Base-by-base conservation (phyloP, 768 basidiomycete species). In the Tephrocybe sp. region DNA sequence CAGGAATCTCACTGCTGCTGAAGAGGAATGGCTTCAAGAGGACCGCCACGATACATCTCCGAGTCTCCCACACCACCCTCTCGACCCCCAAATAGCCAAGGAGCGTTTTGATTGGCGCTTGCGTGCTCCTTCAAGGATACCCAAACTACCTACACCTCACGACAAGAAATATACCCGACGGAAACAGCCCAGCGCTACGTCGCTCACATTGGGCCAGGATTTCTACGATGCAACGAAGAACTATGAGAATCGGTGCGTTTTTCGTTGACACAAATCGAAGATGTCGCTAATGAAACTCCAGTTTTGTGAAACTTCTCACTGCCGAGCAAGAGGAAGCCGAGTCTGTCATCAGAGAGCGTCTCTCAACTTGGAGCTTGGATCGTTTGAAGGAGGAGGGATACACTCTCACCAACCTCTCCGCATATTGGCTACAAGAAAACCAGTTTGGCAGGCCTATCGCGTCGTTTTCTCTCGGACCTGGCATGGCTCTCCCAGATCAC, bases 371-470 rank as follows among this genome's bases (percentile, higher is more conserved):
- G 91, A 73, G 80, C 10, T 50, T 85, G 3, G 70, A 75, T 23
- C 76, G 79, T 18, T 69, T 93, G 37, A 68, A 75, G 56, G 70
- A 77, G n/a, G 85, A 87, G 58, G 91, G 91, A 0, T 92, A 90
- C 59, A 80, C 83, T 45, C 61, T 93, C 26, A 85, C 83, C 0
- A 81, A 73, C 15, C 68, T 92, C 20, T 75, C 68, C 14, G 88
- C 79, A 0, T 92, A 78, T 61, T 90, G 87, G 89, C 64, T 85
- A 33, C 75, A 83, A 50, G 74, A 71, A n/a, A 79, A 75, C 20
- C 77, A 80, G 49, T 85, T 80, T 64, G 86, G 85, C 0, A 78
- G 78, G 34, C 84, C 82, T 1, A 76, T 86, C 5, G 90, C 88
- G 0, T 75, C 77, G 2, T 92, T 93, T 59, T 62, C 68, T 0